Evolutionary conservation across 371 early-diverging fungal genomes (phyloP).

Genomic region (Rhizopus arrhizus): DNA sequence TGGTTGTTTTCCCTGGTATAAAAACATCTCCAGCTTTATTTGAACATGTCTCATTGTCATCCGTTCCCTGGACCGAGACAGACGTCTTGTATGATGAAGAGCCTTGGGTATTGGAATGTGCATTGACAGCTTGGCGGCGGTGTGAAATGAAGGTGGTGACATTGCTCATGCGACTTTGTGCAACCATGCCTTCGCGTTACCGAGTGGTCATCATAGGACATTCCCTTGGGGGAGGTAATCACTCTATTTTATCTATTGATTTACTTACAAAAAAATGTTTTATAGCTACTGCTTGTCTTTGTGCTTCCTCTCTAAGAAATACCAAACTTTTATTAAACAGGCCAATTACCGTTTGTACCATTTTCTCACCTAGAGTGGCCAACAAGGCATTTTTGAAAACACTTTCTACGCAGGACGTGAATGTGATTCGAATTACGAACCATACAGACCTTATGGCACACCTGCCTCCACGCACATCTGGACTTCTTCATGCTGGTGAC

Average conservation of each 20-base stretch:
- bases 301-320: slow-evolving; percentile 43
- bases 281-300: slow-evolving; percentile 43
- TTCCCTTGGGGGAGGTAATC: slow-evolving; percentile 41
- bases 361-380: slow-evolving; percentile 42
- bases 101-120: slow-evolving; percentile 43
- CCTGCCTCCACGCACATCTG: slow-evolving; percentile 42
- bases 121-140: slow-evolving; percentile 39
- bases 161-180: slow-evolving; percentile 39
- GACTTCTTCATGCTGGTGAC: slow-evolving; percentile 36
- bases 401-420: slow-evolving; percentile 23
- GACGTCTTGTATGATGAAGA: slow-evolving; percentile 13
- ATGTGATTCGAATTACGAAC: slow-evolving; percentile 40
- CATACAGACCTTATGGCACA: slow-evolving; percentile 33
- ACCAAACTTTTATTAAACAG: slow-evolving; percentile 36
- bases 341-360: slow-evolving; percentile 29
- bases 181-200: slow-evolving; percentile 33
- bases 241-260: neutral
- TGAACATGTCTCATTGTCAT: slow-evolving; percentile 31
- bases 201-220: slow-evolving; percentile 43
- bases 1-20: slow-evolving; percentile 43
- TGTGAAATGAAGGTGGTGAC: slow-evolving; percentile 49
- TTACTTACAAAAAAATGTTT: neutral
- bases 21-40: slow-evolving; percentile 25
- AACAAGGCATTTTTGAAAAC: slow-evolving; percentile 29
- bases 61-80: slow-evolving; percentile 41